Conservation (phyloP, 1,284 basidiomycete species). For the Papiliotrema laurentii region DNA sequence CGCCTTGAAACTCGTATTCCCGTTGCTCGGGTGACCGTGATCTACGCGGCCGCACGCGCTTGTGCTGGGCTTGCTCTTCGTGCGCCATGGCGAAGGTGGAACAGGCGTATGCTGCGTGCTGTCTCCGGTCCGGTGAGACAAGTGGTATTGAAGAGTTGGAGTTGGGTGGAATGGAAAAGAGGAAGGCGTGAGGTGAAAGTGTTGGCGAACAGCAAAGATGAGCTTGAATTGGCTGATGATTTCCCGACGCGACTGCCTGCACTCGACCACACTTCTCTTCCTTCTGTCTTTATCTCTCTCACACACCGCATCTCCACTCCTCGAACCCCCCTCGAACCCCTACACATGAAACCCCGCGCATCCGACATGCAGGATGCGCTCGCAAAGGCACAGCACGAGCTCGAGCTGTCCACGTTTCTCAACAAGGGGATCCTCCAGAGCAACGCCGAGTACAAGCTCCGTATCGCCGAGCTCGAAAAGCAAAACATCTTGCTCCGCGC, state of each 20-base stretch:
- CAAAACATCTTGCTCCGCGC: conserved; percentile 32
- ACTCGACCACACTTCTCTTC: no score
- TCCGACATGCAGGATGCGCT: no score
- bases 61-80: not conserved
- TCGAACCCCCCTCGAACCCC: not conserved
- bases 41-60: not conserved
- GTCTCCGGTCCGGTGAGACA: no score
- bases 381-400: conserved; percentile 27
- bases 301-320: not conserved
- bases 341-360: no score
- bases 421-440: conserved; percentile 39
- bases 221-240: no score
- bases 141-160: no score
- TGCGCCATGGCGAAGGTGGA: not conserved
- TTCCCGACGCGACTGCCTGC: no score
- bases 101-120: not conserved
- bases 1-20: conserved; percentile 13
- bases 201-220: not conserved
- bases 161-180: not conserved
- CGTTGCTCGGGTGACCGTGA: conserved; percentile 11
- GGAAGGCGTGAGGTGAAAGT: not conserved
- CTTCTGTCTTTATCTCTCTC: not conserved
- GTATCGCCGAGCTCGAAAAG: conserved; percentile 33
- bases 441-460: conserved; percentile 33
- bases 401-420: conserved; percentile 36